Base-by-base conservation (phyloP, 1,284 basidiomycete species). In the Puccinia hordei region DNA sequence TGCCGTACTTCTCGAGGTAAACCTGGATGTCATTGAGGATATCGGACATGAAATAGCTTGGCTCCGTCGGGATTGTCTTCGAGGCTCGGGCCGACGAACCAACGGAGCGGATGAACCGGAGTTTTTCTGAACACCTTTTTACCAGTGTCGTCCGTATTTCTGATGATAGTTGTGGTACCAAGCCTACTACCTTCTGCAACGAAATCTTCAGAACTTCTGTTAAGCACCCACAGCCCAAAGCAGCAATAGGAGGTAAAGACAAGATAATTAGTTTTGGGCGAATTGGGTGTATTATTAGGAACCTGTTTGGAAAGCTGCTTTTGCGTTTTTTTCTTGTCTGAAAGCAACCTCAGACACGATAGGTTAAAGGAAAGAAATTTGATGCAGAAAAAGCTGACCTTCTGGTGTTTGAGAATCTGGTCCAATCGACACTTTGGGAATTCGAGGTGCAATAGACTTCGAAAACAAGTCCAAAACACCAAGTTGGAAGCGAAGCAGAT, bases 61-160 rank as follows among this genome's bases (percentile, higher is more conserved):
- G 90, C 83, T 93, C 91, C 6, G 88, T 89, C 0, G 92, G 90
- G 82, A 87, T 68, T 53, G 81, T 82, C 89, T 92, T 81, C n/a
- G 82, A 92, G 0, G 92, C 91, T 74, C 93, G 89, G 83, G 93
- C 92, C 83, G 94, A 93, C 0, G 91, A 92, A 0, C 93, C 93
- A 83, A 97, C 92, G 0, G 93, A 92, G 66, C 93, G 90, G 69
- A 98, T 93, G 13, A 92, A 90, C 51, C 92, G 89, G 59, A 99
- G 89, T 2, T 92, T 91, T 83, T 97, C 95, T 81, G 90, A 91
- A 82, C 92, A 93, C 17, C 93, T 90, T 72, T 90, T 89, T 8
- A 90, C 90, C 30, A 98, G 87, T 78, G 95, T 90, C 5, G 87
- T 84, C n/a, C 92, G 86, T 76, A 95, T 89, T 81, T 92, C 90